Percentiles rank a stretch among this genome's conserved stretches.
These are phyloP conservation scores for Botryobasidium botryosum DNA, from an alignment of 768 basidiomycete genomes.

Conservation along the genomic window DNA sequence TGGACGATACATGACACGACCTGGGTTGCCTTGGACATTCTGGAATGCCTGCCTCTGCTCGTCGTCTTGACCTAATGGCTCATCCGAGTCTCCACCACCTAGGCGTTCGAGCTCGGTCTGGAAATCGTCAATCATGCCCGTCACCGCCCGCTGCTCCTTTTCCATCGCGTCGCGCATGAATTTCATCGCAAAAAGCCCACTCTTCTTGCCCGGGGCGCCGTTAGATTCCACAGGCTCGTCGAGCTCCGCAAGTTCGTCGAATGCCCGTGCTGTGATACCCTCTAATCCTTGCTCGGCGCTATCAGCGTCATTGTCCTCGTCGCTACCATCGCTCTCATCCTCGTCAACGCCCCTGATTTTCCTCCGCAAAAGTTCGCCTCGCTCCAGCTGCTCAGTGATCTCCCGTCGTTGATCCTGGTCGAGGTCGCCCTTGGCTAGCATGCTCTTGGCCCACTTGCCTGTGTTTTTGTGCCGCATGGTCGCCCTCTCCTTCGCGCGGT, in stretches of 20 bases:
- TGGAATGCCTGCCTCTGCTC: conserved; percentile 15
- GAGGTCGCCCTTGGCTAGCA: conserved; percentile 45
- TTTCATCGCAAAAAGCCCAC: conserved; percentile 86
- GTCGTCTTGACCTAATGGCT: conserved; percentile 15
- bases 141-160: conserved; percentile 38
- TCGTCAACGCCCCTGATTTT: conserved; percentile 53
- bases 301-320: conserved; percentile 27
- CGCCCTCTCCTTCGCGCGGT: conserved; percentile 75
- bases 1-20: conserved; percentile 20
- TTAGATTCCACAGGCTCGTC: conserved; percentile 22
- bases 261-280: conserved; percentile 46
- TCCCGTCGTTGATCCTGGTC: conserved; percentile 38
- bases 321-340: conserved; percentile 26
- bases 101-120: conserved; percentile 43
- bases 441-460: conserved; percentile 72
- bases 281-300: conserved; percentile 26
- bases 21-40: conserved; percentile 22
- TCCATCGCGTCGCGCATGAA: conserved; percentile 92
- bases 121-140: conserved; percentile 56
- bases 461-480: conserved; percentile 78
- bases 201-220: conserved; percentile 24
- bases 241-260: conserved; percentile 53
- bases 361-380: conserved; percentile 60
- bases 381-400: conserved; percentile 70
- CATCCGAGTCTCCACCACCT: conserved; percentile 21